Percentiles rank a stretch among this genome's conserved stretches.
Conservation (phyloP, 805 yeast genomes). For the Priceomyces medius region DNA sequence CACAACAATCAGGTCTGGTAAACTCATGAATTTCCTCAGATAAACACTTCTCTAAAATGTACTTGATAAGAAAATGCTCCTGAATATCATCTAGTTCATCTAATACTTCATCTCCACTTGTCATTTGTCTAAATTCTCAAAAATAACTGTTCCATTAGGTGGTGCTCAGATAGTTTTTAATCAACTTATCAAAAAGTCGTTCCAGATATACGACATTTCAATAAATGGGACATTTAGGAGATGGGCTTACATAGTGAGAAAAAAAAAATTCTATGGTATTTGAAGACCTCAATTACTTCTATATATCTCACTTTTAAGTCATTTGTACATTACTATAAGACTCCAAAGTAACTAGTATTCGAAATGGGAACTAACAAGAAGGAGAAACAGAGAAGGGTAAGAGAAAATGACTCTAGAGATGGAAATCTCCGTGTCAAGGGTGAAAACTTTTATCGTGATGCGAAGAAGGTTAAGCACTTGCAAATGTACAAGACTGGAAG, state of each 20-base stretch:
- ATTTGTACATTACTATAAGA: neutral
- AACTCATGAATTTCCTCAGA: conserved; percentile 60
- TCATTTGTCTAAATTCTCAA: neutral
- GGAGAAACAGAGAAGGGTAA: conserved; percentile 81
- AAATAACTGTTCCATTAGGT: neutral
- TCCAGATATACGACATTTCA: neutral
- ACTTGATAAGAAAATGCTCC: conserved; percentile 87
- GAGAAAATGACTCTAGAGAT: conserved; percentile 79
- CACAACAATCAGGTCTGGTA: conserved; percentile 60
- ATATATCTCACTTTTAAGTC: neutral
- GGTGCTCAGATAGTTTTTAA: too few relatives aligned
- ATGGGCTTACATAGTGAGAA: neutral
- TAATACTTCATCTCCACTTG: neutral
- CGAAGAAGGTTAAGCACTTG: conserved; percentile 83
- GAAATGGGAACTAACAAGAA: conserved; percentile 91
- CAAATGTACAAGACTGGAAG: conserved; percentile 92
- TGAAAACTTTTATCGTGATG: conserved; percentile 94
- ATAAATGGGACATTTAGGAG: neutral
- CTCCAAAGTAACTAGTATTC: neutral
- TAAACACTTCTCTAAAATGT: conserved; percentile 63
- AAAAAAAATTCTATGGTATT: conserved; percentile 1
- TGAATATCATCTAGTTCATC: conserved; percentile 53
- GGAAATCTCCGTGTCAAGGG: conserved; percentile 94
- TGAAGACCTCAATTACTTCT: neutral
- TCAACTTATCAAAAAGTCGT: neutral